Base-by-base conservation (phyloP, 805 yeast species). In the Millerago galiae region DNA sequence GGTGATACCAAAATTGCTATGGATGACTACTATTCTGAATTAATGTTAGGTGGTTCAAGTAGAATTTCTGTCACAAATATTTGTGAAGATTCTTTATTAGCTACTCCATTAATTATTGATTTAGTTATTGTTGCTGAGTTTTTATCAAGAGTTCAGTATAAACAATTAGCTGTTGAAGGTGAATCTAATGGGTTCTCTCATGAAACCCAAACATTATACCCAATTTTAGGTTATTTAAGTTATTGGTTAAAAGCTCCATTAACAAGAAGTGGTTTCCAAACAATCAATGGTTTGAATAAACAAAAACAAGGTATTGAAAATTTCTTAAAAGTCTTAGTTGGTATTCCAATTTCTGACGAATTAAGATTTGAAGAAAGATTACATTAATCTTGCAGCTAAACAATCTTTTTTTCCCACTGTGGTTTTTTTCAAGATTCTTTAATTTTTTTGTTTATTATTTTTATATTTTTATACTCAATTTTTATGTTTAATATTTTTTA, bases 181-280 rank as follows among this genome's bases (percentile, higher is more conserved):
- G 15, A 40, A 28, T 25, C 34, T 8, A 43, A 44, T 25, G 42
- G 42, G 8, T 28, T 24, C 14, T 18, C 36, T 17, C 74, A 65
- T 24, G 50, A 31, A 11, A 17, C 61, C 10, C 66, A 65, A 27
- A 70, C 73, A 46, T 77, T 90, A 68, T 88, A 90, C 68, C 79
- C 95, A 18, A 90, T 91, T 38, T 72, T 91, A 61, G 78, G 95
- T 14, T 84, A 89, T 63, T 74, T 90, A 64, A 78, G 90, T 59
- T 90, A 90, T 70, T 90, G 97, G 97, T 79, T 91, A 61, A 90
- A 90, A 73, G 97, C 97, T 2, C 98, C 98, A 51, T 77, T 90
- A 55, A 81, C 95, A 38, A 85, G 91, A 68, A 86, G 88, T 38
- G 96, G 96, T 5, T 85, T 73, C 67, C 83, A 86, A 61, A 82